Evolutionary conservation across 495 filamentous ascomycete species (phyloP), one percentile per base, ranked within the genome.

Genomic region (Penicillium odoratum): DNA sequence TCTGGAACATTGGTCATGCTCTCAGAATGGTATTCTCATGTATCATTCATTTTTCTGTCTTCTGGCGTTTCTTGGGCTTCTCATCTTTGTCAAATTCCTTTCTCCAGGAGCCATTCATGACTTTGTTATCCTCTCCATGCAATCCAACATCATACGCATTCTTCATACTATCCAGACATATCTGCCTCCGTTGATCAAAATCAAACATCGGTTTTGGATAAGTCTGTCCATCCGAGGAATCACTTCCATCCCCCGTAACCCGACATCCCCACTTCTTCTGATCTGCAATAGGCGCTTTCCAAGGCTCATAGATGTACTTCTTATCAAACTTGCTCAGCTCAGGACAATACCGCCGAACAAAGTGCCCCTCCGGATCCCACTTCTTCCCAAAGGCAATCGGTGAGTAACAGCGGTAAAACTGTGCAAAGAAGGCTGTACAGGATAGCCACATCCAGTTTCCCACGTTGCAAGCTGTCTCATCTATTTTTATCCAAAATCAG

Each of bases 381-480:
- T 88, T 89, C 67, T 83, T 78, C 9, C 82, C 81, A 65, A 90
- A 90, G 0, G 85, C 79, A 44, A 89, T 66, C 0, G 87, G 87
- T 30, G 74, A 81, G 59, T 91, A 91, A 60, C 81, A 84, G 10
- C 85, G 80, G 60, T 83, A 87, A 69, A 84, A 91, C 61, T 85
- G 82, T 1, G 76, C 58, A 55, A 77, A 88, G 67, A 90, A 91
- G 0, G 88, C 88, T 0, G 85, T 86, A 66, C 87, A 89, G 25
- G 77, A 80, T n/a, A 91, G 70, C 87, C 87, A 90, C 66, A 88
- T 85, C 88, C 86, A 91, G 49, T 91, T 90, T 0, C 87, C 88
- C 0, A 77, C 73, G 57, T 90, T 91, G 47, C 82, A 86, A 9
- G 87, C 83, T 0, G 81, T 77, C 66, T 91, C 87, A 61, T 91